Evolutionary conservation across 805 yeast species (phyloP), one percentile per base, ranked within the genome.

Genomic region (Phaffomyces opuntiae): DNA sequence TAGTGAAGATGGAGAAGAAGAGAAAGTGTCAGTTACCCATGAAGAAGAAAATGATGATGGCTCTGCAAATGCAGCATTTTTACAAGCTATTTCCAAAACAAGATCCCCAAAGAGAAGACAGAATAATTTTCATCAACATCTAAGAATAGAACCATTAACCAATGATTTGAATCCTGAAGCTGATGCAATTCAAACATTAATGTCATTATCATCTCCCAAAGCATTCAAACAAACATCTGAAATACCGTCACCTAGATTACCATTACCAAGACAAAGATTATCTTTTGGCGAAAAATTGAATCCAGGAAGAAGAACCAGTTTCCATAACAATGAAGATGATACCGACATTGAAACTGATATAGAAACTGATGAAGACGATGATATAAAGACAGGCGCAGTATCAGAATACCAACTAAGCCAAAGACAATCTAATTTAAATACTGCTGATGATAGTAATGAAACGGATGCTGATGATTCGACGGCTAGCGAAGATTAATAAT

Each of bases 131-230:
- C 36, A 38, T 25, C 31, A 27, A 17, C 24, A 39, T 17, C 37
- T 44, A 29, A 40, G 39, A 19, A 11, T 45, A 4, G 45, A 47
- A 5, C 41, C 51, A 14, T n/a, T 41, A n/a, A 35, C 34, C 9
- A 34, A 29, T 4, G 27, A 37, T 11, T 31, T 38, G 8, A 61
- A 61, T 7, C 61, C 66, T 5, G 70, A 68, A 48, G 70, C 63
- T 4, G 72, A 67, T 44, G 73, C 72, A 2, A 62, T 69, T 4
- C 70, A 67, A 39, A 68, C 70, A 4, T 50, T 69, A 17, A 69
- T 69, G 72, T 66, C 72, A 1, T 52, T 69, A 21, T 60, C 73
- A 7, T 65, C 69, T 1, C 69, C 70, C 5, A 43, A 47, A 25
- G 31, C 50, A 31, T 52, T 50, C 29, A 50, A 50, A 17, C 43